Evolutionary conservation across 257 asterid genomes (phyloP).

Genomic region (Nicotiana undulata): DNA sequence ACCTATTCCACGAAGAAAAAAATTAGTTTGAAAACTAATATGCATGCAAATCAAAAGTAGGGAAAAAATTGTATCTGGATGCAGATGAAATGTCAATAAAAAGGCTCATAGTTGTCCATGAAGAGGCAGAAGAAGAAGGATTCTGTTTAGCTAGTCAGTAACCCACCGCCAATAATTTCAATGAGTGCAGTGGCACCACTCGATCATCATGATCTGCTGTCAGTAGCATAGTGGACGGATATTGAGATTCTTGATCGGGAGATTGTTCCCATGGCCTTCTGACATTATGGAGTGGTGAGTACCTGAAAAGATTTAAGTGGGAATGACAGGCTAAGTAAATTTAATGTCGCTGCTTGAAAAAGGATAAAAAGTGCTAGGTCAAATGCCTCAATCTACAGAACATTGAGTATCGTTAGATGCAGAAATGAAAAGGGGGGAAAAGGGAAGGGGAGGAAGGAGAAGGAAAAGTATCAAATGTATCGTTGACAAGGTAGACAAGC

Average conservation of each 20-base stretch:
- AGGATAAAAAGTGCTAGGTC: background rate
- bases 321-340: background rate
- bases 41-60: background rate
- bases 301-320: slow-evolving; percentile 31
- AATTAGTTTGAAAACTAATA: background rate
- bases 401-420: background rate
- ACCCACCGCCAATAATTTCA: slow-evolving; percentile 76
- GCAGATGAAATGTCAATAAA: background rate
- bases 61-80: background rate
- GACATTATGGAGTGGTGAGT: slow-evolving; percentile 90
- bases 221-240: slow-evolving; percentile 87
- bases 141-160: background rate
- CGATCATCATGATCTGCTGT: slow-evolving; percentile 99
- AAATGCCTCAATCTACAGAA: background rate
- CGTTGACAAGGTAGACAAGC: background rate
- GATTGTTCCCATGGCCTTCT: slow-evolving; percentile 84
- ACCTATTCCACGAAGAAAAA: background rate
- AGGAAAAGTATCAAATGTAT: background rate
- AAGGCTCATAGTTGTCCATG: background rate
- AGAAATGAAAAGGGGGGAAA: background rate
- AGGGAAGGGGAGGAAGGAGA: background rate
- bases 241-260: slow-evolving; percentile 40
- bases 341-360: background rate
- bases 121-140: background rate
- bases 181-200: slow-evolving; percentile 93